phyloP scores from a whole-genome alignment of 371 early-diverging fungal species.

The Umbelopsis sp. region DNA sequence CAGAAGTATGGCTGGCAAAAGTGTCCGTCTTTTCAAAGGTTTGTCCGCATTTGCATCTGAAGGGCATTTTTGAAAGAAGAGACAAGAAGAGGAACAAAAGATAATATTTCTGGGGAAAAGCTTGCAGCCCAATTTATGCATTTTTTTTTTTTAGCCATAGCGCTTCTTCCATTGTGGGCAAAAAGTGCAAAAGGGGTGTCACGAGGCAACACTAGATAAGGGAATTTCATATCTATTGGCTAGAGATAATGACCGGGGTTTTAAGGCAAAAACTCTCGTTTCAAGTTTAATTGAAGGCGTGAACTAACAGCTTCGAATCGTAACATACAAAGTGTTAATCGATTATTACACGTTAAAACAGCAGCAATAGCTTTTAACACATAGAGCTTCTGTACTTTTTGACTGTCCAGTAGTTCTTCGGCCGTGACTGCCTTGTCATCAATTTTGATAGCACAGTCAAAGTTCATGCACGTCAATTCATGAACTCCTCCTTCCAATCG shows the following conservation, averaged over 20 bases:
- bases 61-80: slow-evolving; percentile 40
- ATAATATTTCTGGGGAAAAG: not conserved
- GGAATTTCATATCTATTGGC: slow-evolving; percentile 1
- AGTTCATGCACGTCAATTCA: slow-evolving; percentile 32
- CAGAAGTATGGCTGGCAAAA: slow-evolving; percentile 51
- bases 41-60: slow-evolving; percentile 59
- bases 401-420: slow-evolving; percentile 23
- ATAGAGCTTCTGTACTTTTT: slow-evolving; percentile 23
- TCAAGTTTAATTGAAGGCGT: slow-evolving; percentile 45
- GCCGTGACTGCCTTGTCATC: slow-evolving; percentile 38
- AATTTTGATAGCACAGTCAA: slow-evolving; percentile 47
- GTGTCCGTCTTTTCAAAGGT: slow-evolving; percentile 58
- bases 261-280: slow-evolving; percentile 46
- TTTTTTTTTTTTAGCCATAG: too few species aligned
- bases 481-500: slow-evolving; percentile 25
- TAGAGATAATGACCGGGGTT: slow-evolving; percentile 19
- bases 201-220: slow-evolving; percentile 2
- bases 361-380: slow-evolving; percentile 38
- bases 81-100: slow-evolving; percentile 23
- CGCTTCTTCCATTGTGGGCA: not conserved
- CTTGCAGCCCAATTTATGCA: not conserved
- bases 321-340: slow-evolving; percentile 36
- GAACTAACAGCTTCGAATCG: slow-evolving; percentile 53
- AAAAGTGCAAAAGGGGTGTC: not conserved
- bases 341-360: slow-evolving; percentile 34